These are phyloP conservation scores for Xylaria scruposa DNA, from an alignment of 495 filamentous ascomycete species.

Conservation along the genomic window DNA sequence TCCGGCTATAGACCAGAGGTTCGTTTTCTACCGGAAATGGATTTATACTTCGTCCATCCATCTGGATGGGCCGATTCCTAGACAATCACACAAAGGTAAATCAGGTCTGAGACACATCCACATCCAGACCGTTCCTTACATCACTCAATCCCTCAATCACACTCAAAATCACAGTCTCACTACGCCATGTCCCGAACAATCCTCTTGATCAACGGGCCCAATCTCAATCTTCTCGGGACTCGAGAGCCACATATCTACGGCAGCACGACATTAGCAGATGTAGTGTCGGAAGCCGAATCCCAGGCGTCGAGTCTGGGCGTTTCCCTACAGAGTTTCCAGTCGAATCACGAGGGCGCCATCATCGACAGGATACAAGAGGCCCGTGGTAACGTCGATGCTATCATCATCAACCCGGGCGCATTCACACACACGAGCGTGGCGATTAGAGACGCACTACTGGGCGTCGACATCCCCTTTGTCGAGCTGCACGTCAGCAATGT, in stretches of 20 bases:
- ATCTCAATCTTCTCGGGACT: constrained; percentile 79
- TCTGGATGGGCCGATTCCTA: neutral
- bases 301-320: constrained; percentile 53
- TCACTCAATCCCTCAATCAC: neutral
- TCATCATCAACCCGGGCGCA: constrained; percentile 74
- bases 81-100: neutral
- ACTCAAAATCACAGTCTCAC: neutral
- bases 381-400: constrained; percentile 58
- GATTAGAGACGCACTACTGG: constrained; percentile 70
- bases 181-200: constrained; percentile 58
- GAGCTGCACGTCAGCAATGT: constrained; percentile 76
- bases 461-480: constrained; percentile 70
- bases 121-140: neutral
- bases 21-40: neutral
- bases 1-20: neutral
- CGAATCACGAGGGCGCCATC: constrained; percentile 71
- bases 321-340: constrained; percentile 63
- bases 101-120: neutral
- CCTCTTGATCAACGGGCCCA: constrained; percentile 80
- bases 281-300: constrained; percentile 53
- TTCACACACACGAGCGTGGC: constrained; percentile 74
- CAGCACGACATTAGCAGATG: constrained; percentile 64
- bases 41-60: neutral
- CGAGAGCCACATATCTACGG: constrained; percentile 76
- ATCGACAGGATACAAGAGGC: constrained; percentile 66